Evolutionary conservation across 441 rosid species (phyloP).

Genomic region (Codiaeum variegatum): DNA sequence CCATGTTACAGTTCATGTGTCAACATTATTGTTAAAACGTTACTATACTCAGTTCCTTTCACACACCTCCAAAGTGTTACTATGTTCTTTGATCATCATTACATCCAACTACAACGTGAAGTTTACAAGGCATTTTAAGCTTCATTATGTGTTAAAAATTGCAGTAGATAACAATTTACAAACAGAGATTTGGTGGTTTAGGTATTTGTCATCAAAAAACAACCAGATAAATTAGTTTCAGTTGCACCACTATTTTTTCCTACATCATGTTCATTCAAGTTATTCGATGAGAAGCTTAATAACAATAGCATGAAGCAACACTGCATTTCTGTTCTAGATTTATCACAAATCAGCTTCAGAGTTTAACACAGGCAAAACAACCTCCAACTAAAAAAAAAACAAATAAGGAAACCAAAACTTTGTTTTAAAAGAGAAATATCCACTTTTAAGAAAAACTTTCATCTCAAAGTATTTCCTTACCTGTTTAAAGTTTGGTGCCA

Average conservation of each 20-base stretch:
- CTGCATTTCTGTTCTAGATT: not conserved
- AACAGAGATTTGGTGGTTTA: not conserved
- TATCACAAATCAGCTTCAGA: not conserved
- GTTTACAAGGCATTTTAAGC: not conserved
- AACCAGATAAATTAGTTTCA: not conserved
- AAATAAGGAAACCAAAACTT: not conserved
- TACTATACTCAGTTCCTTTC: not conserved
- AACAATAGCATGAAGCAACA: too few species aligned
- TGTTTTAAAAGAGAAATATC: not conserved
- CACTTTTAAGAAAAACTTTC: conserved; percentile 1
- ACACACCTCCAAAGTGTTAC: not conserved
- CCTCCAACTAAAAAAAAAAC: not conserved
- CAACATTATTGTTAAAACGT: not conserved
- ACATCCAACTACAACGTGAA: not conserved
- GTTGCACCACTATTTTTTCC: not conserved
- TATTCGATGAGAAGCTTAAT: too few species aligned
- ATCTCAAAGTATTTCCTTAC: conserved; percentile 29
- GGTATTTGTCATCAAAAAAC: not conserved
- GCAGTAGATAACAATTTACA: not conserved
- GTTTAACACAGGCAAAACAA: not conserved
- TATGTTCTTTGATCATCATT: not conserved
- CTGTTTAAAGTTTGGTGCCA: conserved; percentile 96
- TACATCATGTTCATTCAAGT: too few species aligned
- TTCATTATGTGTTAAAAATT: not conserved
- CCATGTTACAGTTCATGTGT: not conserved